Evolutionary conservation across 495 filamentous ascomycete species (phyloP).

Genomic region (Penicillium coffeae): DNA sequence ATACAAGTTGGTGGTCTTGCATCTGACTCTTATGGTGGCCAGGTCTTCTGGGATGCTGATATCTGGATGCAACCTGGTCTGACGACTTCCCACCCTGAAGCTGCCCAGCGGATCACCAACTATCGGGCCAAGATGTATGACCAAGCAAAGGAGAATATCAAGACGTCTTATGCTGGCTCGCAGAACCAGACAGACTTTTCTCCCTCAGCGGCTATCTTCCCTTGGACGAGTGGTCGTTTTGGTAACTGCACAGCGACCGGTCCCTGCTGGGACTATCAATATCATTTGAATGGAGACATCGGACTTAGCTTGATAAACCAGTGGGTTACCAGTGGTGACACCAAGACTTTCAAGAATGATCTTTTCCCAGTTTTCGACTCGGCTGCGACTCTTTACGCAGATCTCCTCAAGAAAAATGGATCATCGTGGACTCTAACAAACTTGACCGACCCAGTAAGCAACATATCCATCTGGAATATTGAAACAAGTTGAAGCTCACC

Average conservation of each 20-base stretch:
- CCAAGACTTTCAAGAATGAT: conserved; percentile 45
- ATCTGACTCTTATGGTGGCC: conserved; percentile 59
- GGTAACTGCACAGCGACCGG: conserved; percentile 65
- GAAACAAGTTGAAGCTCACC: conserved; percentile 2
- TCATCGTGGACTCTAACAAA: conserved; percentile 54
- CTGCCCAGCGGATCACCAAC: conserved; percentile 54
- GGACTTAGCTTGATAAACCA: conserved; percentile 59
- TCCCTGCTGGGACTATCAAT: conserved; percentile 59
- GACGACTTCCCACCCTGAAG: conserved; percentile 53
- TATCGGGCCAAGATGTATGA: conserved; percentile 51
- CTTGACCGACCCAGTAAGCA: conserved; percentile 68
- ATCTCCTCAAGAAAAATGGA: conserved; percentile 54
- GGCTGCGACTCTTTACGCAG: conserved; percentile 53
- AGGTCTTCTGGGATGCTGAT: conserved; percentile 65
- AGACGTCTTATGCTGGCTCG: conserved; percentile 41
- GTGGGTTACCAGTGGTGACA: conserved; percentile 58
- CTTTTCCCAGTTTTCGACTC: conserved; percentile 59
- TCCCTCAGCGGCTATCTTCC: conserved; percentile 51
- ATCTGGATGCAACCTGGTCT: conserved; percentile 67
- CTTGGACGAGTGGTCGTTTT: conserved; percentile 61
- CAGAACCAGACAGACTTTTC: conserved; percentile 53
- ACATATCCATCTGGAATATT: too few species aligned
- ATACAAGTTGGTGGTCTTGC: conserved; percentile 59
- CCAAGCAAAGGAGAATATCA: conserved; percentile 51
- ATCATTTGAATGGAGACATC: conserved; percentile 71